Evolutionary conservation across 164 flowering plant species (phyloP).

Genomic region (Kingdonia uniflora): DNA sequence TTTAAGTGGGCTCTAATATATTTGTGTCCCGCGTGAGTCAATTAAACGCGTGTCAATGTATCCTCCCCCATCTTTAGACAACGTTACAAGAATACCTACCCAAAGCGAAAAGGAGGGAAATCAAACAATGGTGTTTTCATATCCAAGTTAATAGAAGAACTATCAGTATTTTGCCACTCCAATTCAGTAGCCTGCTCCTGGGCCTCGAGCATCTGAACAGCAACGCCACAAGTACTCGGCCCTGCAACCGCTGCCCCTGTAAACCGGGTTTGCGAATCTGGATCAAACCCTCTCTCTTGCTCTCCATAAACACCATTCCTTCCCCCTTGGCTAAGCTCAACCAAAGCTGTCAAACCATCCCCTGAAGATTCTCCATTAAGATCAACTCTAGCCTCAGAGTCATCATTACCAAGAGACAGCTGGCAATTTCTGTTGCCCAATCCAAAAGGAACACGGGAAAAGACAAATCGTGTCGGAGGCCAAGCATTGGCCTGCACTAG

Average conservation of each 20-base stretch:
- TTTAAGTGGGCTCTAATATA: too few species aligned
- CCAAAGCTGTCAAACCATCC: slow-evolving; percentile 92
- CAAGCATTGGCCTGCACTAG: slow-evolving; percentile 65
- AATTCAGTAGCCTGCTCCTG: slow-evolving; percentile 44
- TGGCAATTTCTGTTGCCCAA: slow-evolving; percentile 72
- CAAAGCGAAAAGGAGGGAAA: slow-evolving; percentile 97
- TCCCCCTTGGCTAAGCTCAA: slow-evolving; percentile 82
- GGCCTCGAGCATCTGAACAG: slow-evolving; percentile 60
- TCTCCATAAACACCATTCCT: slow-evolving; percentile 45
- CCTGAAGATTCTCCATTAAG: slow-evolving; percentile 67
- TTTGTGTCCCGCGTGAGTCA: too few species aligned
- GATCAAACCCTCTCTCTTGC: slow-evolving; percentile 49
- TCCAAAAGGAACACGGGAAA: slow-evolving; percentile 87
- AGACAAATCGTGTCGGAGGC: slow-evolving; percentile 92
- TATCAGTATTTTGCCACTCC: slow-evolving; percentile 65
- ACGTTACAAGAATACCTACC: slow-evolving; percentile 53
- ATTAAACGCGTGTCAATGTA: too few species aligned
- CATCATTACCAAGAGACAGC: slow-evolving; percentile 79
- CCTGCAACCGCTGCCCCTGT: slow-evolving; percentile 37
- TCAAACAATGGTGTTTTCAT: slow-evolving; percentile 85
- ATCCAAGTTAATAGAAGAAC: slow-evolving; percentile 73
- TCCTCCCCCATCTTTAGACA: too few species aligned
- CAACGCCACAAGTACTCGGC: slow-evolving; percentile 35
- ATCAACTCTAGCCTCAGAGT: slow-evolving; percentile 65
- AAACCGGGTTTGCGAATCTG: slow-evolving; percentile 34